These are phyloP conservation scores for Goffeauzyma gilvescens DNA, from an alignment of 768 basidiomycete genomes.

Conservation along the genomic window DNA sequence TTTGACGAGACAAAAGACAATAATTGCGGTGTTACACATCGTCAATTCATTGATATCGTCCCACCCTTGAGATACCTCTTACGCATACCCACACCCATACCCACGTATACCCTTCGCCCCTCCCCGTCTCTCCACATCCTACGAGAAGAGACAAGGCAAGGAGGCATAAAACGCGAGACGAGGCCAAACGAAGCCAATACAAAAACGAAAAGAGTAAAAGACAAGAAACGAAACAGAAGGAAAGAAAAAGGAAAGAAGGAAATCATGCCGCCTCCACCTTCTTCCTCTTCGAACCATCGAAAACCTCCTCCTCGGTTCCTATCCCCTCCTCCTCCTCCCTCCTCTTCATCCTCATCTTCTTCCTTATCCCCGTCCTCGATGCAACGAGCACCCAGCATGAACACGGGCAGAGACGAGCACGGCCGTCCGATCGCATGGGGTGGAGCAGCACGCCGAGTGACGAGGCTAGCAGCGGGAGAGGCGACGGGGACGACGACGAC, in stretches of 20 bases:
- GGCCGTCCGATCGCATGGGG: constrained; percentile 4
- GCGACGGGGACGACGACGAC: neutral
- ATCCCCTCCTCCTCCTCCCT: constrained; percentile 1
- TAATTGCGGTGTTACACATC: too few species aligned
- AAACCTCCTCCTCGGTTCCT: neutral
- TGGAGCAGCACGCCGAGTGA: neutral
- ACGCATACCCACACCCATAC: too few species aligned
- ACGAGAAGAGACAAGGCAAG: too few species aligned
- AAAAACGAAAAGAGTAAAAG: too few species aligned
- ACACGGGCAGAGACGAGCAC: neutral
- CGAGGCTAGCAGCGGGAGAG: neutral
- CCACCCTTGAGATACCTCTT: too few species aligned
- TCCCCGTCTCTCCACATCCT: too few species aligned
- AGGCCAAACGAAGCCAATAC: too few species aligned
- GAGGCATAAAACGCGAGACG: too few species aligned
- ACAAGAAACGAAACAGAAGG: too few species aligned
- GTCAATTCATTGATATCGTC: too few species aligned
- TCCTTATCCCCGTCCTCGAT: neutral
- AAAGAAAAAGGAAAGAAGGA: constrained; percentile 12
- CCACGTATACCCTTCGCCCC: too few species aligned
- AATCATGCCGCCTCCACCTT: constrained; percentile 14
- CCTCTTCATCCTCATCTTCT: neutral
- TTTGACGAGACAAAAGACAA: too few species aligned
- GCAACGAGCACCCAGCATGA: neutral
- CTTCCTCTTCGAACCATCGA: neutral